Evolutionary conservation across 495 filamentous ascomycete species (phyloP), one percentile per base, ranked within the genome.

Genomic region (Aspergillus funiculosus): DNA sequence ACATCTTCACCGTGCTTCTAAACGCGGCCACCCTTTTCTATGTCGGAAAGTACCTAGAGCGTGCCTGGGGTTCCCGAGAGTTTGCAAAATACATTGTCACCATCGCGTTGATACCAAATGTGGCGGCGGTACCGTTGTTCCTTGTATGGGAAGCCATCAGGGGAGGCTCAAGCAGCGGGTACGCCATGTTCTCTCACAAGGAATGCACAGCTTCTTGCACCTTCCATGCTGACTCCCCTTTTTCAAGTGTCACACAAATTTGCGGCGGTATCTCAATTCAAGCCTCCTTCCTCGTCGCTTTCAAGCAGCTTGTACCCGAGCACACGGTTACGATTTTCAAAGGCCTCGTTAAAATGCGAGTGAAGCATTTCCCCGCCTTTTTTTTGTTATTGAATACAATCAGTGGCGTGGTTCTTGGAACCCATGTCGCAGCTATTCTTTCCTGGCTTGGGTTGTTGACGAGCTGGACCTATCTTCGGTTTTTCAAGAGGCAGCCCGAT

Each of bases 291-390:
- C 83, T 98, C 46, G 89, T 98, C 56, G 87, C 92, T 43, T 96
- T 97, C 69, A 96, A 95, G 67, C 94, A 98, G 64, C 86, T 98
- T 25, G 87, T 97, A 15, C 92, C 92, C 20, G 89, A 95, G 59
- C 92, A 98, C 66, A 97, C 92, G n/a, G 91, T 98, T 28, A 86
- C 89, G 0, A 77, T 98, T 50, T 87, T 94, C 69, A 82, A 83
- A 51, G 87, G 87, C 43, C 66, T 95, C 36, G 59, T 98, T 39
- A 94, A 90, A 42, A 78, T 96, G 56, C 89, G 92, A 41, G 89
- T 98, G 9, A 88, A 88, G 53, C 88, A 92, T 55, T 95, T 97
- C 61, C 92, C 92, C 6, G 83, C 92, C 14, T 71, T 96, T 31
- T 96, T 95, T 62, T 77, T 94, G 48, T 63, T 89, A 20, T 76